Base-by-base conservation (phyloP, 2,329 filamentous ascomycete species). In the Xylariaceae sp. region DNA sequence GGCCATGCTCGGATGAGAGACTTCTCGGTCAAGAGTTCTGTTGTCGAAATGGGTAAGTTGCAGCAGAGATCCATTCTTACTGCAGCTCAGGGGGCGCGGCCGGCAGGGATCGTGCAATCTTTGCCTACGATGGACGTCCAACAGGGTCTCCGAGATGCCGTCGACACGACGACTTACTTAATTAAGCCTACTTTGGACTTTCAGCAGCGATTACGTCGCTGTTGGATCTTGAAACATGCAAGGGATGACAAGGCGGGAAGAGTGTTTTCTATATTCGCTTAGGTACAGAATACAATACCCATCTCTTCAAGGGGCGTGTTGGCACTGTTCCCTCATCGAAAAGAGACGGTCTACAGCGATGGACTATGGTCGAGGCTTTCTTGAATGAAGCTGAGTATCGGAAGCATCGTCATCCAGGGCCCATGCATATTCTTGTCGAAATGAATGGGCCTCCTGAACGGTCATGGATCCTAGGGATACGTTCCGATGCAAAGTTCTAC, bases 1-100 rank as follows among this genome's bases (percentile, higher is more conserved):
- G 58, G 62, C 53, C 53, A 35, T 53, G 47, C 47, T 62, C 58
- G 62, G 57, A 60, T 62, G 51, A 53, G 61, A 64, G 50, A 55
- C 57, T 54, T 15, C 47, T n/a, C 23, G 34, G 11, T 52, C 51
- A 34, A 47, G 54, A 52, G 42, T 53, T 52, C 49, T 39, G 52
- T 51, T 30, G 23, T 55, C 39, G 39, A 56, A 18, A 42, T 42
- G 35, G 56, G 39, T 39, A 51, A 55, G 39, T 53, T n/a, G 37
- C 49, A 37, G 30, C 45, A 53, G 15, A 18, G 44, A 55, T 52
- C 44, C 44, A 45, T 55, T 39, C 23, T 52, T 30, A 30, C 53
- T 39, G 23, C 37, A 9, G 15, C 53, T 53, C 44, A 34, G 49
- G 23, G 34, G 42, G 44, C 56, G 47, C 52, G 37, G 30, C 48